Conservation (phyloP, 768 basidiomycete species). For the Mycena haematopus region DNA sequence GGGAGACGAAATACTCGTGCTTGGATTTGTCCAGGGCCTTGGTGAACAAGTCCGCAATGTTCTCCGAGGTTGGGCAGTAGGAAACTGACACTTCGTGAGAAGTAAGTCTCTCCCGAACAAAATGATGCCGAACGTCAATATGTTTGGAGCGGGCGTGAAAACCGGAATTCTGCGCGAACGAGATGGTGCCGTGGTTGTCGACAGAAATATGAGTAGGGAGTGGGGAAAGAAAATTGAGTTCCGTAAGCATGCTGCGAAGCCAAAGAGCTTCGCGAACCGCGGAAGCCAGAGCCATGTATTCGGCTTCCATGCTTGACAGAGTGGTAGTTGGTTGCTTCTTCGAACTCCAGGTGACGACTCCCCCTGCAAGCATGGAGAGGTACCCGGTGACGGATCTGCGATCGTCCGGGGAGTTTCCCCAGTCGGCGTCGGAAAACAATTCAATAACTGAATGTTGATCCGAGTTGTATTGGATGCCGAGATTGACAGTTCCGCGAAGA, state of each 20-base stretch:
- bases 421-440: slow-evolving; percentile 27
- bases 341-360: slow-evolving; percentile 46
- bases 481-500: slow-evolving; percentile 1
- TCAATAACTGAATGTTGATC: slow-evolving; percentile 15
- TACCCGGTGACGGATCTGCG: slow-evolving; percentile 34
- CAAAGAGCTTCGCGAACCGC: slow-evolving; percentile 34
- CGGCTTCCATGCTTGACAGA: slow-evolving; percentile 49
- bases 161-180: too few species aligned
- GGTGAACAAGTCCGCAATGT: too few species aligned
- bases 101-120: too few species aligned
- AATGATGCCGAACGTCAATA: too few species aligned
- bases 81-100: too few species aligned
- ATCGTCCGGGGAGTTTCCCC: slow-evolving; percentile 21
- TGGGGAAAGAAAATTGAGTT: slow-evolving; percentile 15
- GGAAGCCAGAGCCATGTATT: slow-evolving; percentile 42
- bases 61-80: too few species aligned
- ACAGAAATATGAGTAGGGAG: slow-evolving; percentile 16
- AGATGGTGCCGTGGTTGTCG: too few species aligned
- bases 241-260: slow-evolving; percentile 32
- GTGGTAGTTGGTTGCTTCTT: slow-evolving; percentile 25
- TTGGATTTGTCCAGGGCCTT: too few species aligned
- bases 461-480: slow-evolving; percentile 29
- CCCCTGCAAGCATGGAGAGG: slow-evolving; percentile 40
- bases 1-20: too few species aligned
- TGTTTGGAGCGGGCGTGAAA: too few species aligned